Evolutionary conservation across 2,329 filamentous ascomycete genomes (phyloP).

Genomic region (Colletotrichum cuscutae): DNA sequence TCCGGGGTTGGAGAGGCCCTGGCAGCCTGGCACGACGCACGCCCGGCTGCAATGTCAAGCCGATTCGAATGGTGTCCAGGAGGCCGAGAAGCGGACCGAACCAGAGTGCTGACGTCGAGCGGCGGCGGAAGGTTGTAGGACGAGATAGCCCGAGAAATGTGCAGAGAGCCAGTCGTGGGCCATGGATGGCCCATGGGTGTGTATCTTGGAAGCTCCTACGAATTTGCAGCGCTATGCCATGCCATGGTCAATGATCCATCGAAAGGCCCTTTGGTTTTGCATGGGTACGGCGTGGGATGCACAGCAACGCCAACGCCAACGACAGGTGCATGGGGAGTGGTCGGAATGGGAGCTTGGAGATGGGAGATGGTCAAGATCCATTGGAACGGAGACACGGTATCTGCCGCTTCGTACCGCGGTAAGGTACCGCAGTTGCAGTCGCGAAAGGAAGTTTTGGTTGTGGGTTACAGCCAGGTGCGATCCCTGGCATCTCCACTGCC

Average conservation of each 20-base stretch:
- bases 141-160: not conserved
- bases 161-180: not conserved
- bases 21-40: not conserved
- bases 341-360: not conserved
- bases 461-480: not conserved
- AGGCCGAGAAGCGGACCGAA: not conserved
- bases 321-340: not conserved
- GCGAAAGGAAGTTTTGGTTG: not conserved
- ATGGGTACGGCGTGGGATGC: slow-evolving; percentile 10
- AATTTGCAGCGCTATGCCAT: not conserved
- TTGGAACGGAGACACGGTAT: slow-evolving; percentile 28
- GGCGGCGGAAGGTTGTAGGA: not conserved
- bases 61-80: not conserved
- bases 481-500: slow-evolving; percentile 10
- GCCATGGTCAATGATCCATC: not conserved
- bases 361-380: not conserved
- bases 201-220: not conserved
- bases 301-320: not conserved
- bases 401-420: slow-evolving; percentile 27
- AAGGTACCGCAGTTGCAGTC: slow-evolving; percentile 26
- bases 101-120: not conserved
- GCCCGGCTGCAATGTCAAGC: not conserved
- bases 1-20: not conserved
- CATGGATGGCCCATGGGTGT: not conserved
- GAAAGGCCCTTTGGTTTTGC: slow-evolving; percentile 4